These are phyloP conservation scores for Tetradesmus lagerheimii DNA, from an alignment of 139 green algal genomes.

Conservation along the genomic window DNA sequence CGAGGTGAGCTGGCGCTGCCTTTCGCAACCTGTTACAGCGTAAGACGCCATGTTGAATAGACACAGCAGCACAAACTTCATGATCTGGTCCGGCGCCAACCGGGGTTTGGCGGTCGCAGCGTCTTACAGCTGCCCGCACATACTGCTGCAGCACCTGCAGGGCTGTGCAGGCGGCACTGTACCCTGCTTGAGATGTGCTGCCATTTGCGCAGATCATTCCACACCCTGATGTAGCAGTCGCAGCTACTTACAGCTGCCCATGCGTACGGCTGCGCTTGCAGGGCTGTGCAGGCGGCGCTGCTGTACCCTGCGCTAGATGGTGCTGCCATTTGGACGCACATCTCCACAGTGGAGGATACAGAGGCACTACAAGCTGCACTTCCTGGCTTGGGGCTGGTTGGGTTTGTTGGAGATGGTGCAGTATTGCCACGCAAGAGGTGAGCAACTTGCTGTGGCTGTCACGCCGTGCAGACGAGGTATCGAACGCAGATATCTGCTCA, in stretches of 20 bases:
- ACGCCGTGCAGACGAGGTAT: too few species aligned
- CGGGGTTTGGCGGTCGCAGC: too few species aligned
- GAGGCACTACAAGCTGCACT: constrained; percentile 63
- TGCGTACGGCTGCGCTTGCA: constrained; percentile 21
- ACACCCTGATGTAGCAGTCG: too few species aligned
- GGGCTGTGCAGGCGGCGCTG: constrained; percentile 61
- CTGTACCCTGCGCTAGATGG: constrained; percentile 49
- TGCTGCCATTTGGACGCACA: constrained; percentile 49
- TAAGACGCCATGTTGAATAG: too few species aligned
- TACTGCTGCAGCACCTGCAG: too few species aligned
- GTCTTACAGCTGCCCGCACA: too few species aligned
- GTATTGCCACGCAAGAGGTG: constrained; percentile 67
- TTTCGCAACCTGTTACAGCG: background rate
- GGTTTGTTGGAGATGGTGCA: constrained; percentile 79
- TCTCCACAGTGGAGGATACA: constrained; percentile 70
- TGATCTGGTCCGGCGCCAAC: too few species aligned
- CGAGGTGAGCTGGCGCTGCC: background rate
- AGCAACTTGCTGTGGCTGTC: background rate
- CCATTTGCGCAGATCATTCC: too few species aligned
- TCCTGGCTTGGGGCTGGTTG: constrained; percentile 59
- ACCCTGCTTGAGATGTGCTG: background rate
- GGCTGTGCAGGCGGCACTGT: too few species aligned
- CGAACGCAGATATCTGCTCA: too few species aligned
- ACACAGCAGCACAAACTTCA: too few species aligned
- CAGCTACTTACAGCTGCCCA: background rate